Evolutionary conservation across 805 yeast genomes (phyloP).

Genomic region (Candida bentonensis): DNA sequence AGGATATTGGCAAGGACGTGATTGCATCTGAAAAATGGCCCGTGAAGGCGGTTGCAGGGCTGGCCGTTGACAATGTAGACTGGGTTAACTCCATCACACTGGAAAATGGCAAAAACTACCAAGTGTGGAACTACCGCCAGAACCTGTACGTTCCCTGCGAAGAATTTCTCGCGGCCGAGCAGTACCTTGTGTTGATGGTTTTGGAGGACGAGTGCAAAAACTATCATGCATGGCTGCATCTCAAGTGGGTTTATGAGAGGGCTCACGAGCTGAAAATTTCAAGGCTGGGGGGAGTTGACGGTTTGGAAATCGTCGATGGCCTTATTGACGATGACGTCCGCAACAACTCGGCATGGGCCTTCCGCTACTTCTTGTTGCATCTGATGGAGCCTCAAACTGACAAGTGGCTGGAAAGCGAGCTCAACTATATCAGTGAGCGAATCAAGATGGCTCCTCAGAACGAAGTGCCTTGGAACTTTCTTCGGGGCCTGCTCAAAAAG

Average conservation of each 20-base stretch:
- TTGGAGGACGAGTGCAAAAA: constrained; percentile 71
- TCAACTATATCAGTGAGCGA: constrained; percentile 33
- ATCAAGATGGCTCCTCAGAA: constrained; percentile 64
- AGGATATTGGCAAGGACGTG: constrained; percentile 20
- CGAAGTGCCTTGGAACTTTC: constrained; percentile 75
- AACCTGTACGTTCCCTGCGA: constrained; percentile 30
- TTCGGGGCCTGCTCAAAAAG: constrained; percentile 39
- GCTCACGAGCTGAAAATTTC: constrained; percentile 39
- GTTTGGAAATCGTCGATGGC: constrained; percentile 35
- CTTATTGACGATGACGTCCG: constrained; percentile 50
- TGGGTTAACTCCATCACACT: constrained; percentile 72
- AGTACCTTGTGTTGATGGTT: constrained; percentile 52
- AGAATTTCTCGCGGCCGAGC: constrained; percentile 35
- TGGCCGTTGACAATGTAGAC: constrained; percentile 37
- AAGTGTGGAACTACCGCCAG: constrained; percentile 92
- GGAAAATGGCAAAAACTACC: constrained; percentile 80
- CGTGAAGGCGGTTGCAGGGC: constrained; percentile 15
- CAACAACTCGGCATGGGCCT: constrained; percentile 92
- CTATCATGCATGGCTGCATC: constrained; percentile 92
- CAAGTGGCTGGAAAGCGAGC: constrained; percentile 30
- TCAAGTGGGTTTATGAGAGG: constrained; percentile 64
- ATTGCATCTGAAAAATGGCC: constrained; percentile 11
- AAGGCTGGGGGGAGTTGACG: constrained; percentile 29
- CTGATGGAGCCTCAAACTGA: constrained; percentile 7
- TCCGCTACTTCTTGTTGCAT: constrained; percentile 47